Base-by-base conservation (phyloP, 148 eudicot species). In the Chenopodium suecicum region DNA sequence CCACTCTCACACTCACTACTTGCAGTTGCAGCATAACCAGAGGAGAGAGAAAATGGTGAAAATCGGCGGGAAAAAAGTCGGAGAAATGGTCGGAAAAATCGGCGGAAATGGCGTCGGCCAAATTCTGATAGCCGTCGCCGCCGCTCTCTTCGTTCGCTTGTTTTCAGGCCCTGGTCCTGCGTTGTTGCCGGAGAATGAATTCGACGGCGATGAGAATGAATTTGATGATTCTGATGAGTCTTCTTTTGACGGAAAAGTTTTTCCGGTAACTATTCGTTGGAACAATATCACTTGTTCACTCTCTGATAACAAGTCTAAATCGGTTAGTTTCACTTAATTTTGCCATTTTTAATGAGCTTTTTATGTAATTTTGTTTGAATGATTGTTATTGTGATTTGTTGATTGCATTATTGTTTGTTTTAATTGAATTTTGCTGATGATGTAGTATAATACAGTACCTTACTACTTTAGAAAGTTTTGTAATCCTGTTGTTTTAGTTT, bases 211-310 rank as follows among this genome's bases (percentile, higher is more conserved):
- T 0, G 62, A 69, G 23, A 82, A 74, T 27, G 88, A 41, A 13
- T 75, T 41, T 19, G 86, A 76, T 19, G 80, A 83, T 62, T 79
- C 32, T 19, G 90, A 84, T 4, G 83, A 76, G 0, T 9, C 80
- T 85, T 50, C 90, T 62, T 84, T n/a, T 1, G 63, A 87, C 54
- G 93, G 88, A 8, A 87, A 89, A 82, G 73, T 94, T 5, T 34
- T 79, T 78, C 97, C 99, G 81, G 97, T 96, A 37, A 90, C 92
- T 37, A 91, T 96, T 54, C 91, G 86, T 47, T 96, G 99, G 99
- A 88, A 86, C 16, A 88, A 91, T 74, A 88, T 94, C 84, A 91
- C 89, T 32, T 95, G 94, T 82, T 86, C 92, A 13, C 84, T 95
- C 64, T 86, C 92, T 14, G 91, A 89, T 68, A 91, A 89, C 44